Evolutionary conservation across 2,329 filamentous ascomycete genomes (phyloP), one percentile per base, ranked within the genome.

Genomic region (Thielaviopsis musarum): DNA sequence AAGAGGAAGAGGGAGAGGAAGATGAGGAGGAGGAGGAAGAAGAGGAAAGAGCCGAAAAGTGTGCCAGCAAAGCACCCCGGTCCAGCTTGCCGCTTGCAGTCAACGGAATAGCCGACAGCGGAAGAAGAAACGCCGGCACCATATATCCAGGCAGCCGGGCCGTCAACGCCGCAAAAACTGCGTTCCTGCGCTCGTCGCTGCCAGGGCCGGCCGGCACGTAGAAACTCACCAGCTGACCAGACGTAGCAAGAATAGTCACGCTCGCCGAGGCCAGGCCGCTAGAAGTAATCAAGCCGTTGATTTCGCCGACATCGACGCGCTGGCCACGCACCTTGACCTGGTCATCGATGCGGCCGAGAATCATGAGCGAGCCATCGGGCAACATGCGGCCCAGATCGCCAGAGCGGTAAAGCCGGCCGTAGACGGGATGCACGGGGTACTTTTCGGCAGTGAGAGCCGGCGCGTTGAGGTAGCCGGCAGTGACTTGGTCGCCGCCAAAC

Each of bases 311-410:
- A 67, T 95, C 88, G 48, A 95, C 83, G 52, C 87, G 76, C 64
- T 91, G 86, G 0, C 90, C 89, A 52, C 88, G 79, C 10, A 95
- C 75, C 68, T 94, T 95, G 59, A 93, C 75, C 69, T 94, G 88
- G 62, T 86, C 85, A 65, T 94, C 89, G 22, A 84, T 74, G 45
- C 88, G 79, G 17, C 88, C 87, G 10, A 81, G 70, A 49, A 93
- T 87, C 3, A 87, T 70, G 7, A 96, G 74, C 0, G 84, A 85
- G 0, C 87, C 86, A 66, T 94, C 86, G 0, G 82, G 75, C 9
- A 95, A 78, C 72, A 95, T 79, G 21, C 88, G 78, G 0, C 89
- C 91, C 65, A 88, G 76, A 66, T 96, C 90, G 0, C 91, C 90
- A 38, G 85, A 90, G 13, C 87, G 80, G 67, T 95, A 95, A 0